Evolutionary conservation across 139 green algal species (phyloP).

Genomic region (Chlamydomonas incerta): DNA sequence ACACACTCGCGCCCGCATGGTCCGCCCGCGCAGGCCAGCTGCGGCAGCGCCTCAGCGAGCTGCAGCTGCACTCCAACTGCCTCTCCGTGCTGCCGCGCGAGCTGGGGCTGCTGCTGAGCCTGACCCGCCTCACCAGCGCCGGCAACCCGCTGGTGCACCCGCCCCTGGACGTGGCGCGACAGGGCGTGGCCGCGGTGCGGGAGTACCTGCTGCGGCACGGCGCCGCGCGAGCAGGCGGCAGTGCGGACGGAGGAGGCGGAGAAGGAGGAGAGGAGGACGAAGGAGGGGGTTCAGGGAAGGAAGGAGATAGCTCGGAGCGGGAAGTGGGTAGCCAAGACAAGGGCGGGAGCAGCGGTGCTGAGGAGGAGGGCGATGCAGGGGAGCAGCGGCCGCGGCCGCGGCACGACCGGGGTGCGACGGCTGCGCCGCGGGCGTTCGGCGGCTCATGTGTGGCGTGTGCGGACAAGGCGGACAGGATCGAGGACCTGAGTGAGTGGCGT

Average conservation of each 20-base stretch:
- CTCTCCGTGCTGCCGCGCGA: conserved; percentile 23
- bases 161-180: not conserved
- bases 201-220: conserved; percentile 20
- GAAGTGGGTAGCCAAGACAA: no score
- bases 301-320: no score
- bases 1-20: no score
- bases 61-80: conserved; percentile 42
- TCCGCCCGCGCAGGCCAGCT: conserved; percentile 29
- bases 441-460: not conserved
- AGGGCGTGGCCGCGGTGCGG: conserved; percentile 15
- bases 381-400: no score
- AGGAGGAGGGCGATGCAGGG: no score
- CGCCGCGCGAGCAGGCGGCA: not conserved
- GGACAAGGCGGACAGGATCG: conserved; percentile 13
- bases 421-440: not conserved
- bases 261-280: not conserved
- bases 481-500: conserved; percentile 7
- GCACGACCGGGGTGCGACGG: no score
- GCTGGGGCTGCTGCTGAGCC: conserved; percentile 13
- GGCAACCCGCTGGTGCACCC: conserved; percentile 40
- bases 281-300: no score
- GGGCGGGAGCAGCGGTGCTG: no score
- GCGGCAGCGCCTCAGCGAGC: not conserved
- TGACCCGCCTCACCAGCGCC: conserved; percentile 18
- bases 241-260: not conserved